Evolutionary conservation across 23 red algal genomes (phyloP).

Genomic region (Chondrus crispus): DNA sequence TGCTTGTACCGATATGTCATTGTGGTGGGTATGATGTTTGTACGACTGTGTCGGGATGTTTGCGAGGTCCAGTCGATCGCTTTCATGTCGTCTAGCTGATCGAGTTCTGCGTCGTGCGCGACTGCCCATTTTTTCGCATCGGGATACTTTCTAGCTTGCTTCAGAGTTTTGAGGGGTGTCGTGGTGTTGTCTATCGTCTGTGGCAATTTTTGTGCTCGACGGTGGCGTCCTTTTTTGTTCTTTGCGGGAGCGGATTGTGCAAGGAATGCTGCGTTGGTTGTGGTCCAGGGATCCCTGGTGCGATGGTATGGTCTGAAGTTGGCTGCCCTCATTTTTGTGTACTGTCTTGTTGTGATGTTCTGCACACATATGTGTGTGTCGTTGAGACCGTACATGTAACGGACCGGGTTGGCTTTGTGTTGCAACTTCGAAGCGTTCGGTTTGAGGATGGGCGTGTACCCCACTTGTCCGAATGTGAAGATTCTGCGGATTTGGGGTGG

Average conservation of each 20-base stretch:
- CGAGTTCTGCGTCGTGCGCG: not conserved
- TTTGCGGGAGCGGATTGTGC: not conserved
- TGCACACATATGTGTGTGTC: not conserved
- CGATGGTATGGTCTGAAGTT: conserved; percentile 29
- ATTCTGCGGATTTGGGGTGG: not conserved
- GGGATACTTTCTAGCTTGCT: not conserved
- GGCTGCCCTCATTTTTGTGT: not conserved
- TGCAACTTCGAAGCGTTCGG: not conserved
- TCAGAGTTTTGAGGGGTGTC: too few relatives aligned
- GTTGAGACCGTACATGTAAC: not conserved
- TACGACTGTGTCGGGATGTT: not conserved
- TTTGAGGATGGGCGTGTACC: not conserved
- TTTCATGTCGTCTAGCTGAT: not conserved
- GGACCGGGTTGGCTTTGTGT: not conserved
- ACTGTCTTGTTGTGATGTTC: not conserved
- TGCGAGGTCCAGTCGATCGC: not conserved
- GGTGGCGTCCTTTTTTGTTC: not conserved
- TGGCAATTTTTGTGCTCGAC: not conserved
- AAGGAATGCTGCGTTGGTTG: not conserved
- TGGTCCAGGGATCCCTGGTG: not conserved
- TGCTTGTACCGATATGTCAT: not conserved
- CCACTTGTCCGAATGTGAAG: not conserved
- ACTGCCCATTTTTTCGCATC: not conserved
- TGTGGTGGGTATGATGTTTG: not conserved
- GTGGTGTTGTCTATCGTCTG: too few relatives aligned